Evolutionary conservation across 176 grass and related monocot genomes (phyloP).

Genomic region (Avena atlantica): DNA sequence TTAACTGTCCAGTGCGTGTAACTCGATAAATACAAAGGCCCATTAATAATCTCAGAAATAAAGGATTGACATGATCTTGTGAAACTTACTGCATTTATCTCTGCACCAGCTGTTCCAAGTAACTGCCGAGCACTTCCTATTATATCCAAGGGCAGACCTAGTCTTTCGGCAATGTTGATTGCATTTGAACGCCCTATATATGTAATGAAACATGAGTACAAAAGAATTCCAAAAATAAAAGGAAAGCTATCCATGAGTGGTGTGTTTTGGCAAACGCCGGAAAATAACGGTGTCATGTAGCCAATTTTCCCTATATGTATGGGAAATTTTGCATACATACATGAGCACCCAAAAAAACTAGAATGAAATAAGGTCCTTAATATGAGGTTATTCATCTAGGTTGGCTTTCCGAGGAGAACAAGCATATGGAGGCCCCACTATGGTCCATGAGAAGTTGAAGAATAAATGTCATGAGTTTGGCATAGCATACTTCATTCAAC

Average conservation of each 20-base stretch:
- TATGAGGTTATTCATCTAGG: conserved; percentile 33
- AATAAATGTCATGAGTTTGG: conserved; percentile 5
- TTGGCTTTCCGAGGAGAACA: conserved; percentile 12
- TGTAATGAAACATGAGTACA: conserved; percentile 33
- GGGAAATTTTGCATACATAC: neutral
- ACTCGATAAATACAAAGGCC: neutral
- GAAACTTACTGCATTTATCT: conserved; percentile 68
- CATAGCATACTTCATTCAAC: neutral
- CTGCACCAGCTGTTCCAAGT: conserved; percentile 74
- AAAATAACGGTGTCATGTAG: too few relatives aligned
- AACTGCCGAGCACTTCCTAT: conserved; percentile 52
- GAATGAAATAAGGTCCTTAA: conserved; percentile 25
- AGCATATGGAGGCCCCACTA: neutral
- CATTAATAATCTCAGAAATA: conserved; percentile 18
- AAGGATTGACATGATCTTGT: conserved; percentile 7
- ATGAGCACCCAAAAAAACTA: conserved; percentile 22
- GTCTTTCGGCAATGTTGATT: conserved; percentile 75
- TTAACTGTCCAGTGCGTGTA: neutral
- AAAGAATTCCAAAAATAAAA: conserved; percentile 39
- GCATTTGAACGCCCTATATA: conserved; percentile 80
- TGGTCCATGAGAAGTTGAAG: conserved; percentile 11
- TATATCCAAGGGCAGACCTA: conserved; percentile 62
- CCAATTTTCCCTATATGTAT: too few relatives aligned
- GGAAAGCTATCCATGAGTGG: neutral
- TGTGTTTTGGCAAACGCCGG: too few relatives aligned